A percentile compares a stretch with the other conserved stretches of the same genome.
phyloP scores from a whole-genome alignment of 495 filamentous ascomycete species.

The Glutinoglossum americanum region DNA sequence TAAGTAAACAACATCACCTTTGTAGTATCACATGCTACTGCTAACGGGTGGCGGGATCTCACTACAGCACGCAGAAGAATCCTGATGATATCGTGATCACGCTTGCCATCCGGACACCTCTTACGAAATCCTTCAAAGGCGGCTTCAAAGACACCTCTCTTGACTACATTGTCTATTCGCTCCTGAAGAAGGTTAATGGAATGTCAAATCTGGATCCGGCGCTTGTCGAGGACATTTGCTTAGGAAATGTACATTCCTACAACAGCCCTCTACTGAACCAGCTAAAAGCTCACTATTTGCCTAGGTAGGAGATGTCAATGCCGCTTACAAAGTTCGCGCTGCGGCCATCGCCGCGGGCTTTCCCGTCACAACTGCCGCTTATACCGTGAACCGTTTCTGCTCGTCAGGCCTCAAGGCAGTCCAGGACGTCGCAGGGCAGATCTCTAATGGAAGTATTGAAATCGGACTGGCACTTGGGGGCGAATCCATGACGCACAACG shows the following conservation, averaged over 20 bases:
- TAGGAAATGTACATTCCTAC: slow-evolving; percentile 75
- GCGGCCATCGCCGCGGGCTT: slow-evolving; percentile 83
- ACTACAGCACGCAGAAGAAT: neutral
- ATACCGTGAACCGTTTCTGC: slow-evolving; percentile 78
- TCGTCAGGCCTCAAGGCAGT: slow-evolving; percentile 73
- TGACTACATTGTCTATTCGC: slow-evolving; percentile 66
- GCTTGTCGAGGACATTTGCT: slow-evolving; percentile 76
- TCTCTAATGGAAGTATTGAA: slow-evolving; percentile 78
- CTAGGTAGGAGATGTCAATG: slow-evolving; percentile 24
- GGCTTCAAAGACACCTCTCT: slow-evolving; percentile 85
- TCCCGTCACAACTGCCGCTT: slow-evolving; percentile 61
- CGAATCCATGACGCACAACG: slow-evolving; percentile 90
- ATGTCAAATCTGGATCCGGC: slow-evolving; percentile 69
- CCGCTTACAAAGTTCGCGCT: slow-evolving; percentile 90
- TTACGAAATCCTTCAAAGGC: slow-evolving; percentile 84
- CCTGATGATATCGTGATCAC: slow-evolving; percentile 59
- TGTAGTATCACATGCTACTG: neutral
- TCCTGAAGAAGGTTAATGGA: slow-evolving; percentile 56
- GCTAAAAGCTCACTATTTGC: neutral
- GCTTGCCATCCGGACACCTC: slow-evolving; percentile 71
- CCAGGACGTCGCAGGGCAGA: slow-evolving; percentile 80
- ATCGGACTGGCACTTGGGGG: slow-evolving; percentile 85
- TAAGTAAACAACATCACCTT: neutral
- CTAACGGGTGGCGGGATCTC: neutral
- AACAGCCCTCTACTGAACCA: slow-evolving; percentile 19